A percentile compares a stretch with the other conserved stretches of the same genome.
Evolutionary conservation across 352 stramenopile species (phyloP).

Genomic region (Peronospora destructor): DNA sequence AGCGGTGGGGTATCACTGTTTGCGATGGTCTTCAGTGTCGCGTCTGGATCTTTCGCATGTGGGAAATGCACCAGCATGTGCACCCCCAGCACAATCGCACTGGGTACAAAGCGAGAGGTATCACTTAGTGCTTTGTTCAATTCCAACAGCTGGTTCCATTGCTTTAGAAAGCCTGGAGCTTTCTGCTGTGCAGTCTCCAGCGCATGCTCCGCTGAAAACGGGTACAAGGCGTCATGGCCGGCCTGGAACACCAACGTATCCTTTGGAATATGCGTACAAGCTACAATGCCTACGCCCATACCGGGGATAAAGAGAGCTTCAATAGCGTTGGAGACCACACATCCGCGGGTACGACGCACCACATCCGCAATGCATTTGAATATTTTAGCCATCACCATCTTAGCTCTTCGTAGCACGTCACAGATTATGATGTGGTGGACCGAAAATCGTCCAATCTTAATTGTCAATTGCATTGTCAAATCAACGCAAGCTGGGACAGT

Average conservation of each 20-base stretch:
- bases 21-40: constrained; percentile 14
- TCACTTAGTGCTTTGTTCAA: constrained; percentile 25
- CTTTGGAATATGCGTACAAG: constrained; percentile 42
- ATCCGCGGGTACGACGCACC: constrained; percentile 44
- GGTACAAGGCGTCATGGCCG: constrained; percentile 47
- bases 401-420: constrained; percentile 9
- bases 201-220: constrained; percentile 68
- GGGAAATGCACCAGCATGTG: constrained; percentile 63
- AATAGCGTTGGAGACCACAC: constrained; percentile 46
- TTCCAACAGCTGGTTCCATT: constrained; percentile 44
- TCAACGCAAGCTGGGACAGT: constrained; percentile 1
- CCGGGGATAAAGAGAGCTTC: constrained; percentile 37
- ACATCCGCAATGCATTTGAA: constrained; percentile 47
- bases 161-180: constrained; percentile 53
- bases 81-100: constrained; percentile 55
- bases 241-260: constrained; percentile 62
- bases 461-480: constrained; percentile 5
- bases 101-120: constrained; percentile 45
- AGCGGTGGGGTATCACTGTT: constrained; percentile 20
- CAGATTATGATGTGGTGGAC: constrained; percentile 12
- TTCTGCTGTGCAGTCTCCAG: constrained; percentile 53
- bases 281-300: constrained; percentile 68
- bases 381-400: constrained; percentile 32
- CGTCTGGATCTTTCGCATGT: constrained; percentile 21
- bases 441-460: constrained; percentile 5